These are phyloP conservation scores for Candida nemodendra DNA, from an alignment of 805 yeast genomes.

Conservation along the genomic window DNA sequence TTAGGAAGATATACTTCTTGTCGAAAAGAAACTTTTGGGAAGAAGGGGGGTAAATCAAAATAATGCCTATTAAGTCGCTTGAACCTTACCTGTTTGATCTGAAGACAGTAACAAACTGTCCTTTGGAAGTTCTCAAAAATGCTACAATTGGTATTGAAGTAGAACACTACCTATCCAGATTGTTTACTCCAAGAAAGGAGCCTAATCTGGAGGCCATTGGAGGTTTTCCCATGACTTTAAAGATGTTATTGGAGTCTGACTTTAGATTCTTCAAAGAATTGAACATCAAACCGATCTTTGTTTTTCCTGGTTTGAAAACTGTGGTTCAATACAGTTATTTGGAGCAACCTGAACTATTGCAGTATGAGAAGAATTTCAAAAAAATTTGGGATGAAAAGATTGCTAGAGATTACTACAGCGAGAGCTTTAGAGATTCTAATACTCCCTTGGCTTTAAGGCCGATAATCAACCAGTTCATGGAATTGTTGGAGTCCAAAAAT, in stretches of 20 bases:
- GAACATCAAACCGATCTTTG: conserved; percentile 75
- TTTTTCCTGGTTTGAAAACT: conserved; percentile 66
- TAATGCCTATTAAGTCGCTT: conserved; percentile 48
- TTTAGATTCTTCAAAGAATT: conserved; percentile 56
- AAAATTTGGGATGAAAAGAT: conserved; percentile 45
- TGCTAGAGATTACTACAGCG: conserved; percentile 32
- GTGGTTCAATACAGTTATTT: conserved; percentile 29
- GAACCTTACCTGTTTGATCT: conserved; percentile 71
- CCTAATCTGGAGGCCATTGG: conserved; percentile 75
- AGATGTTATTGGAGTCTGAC: conserved; percentile 57
- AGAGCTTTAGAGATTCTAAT: conserved; percentile 52
- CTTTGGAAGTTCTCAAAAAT: conserved; percentile 63
- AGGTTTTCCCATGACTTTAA: conserved; percentile 69
- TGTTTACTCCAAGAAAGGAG: conserved; percentile 62
- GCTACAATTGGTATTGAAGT: conserved; percentile 82
- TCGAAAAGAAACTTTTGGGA: too few species aligned
- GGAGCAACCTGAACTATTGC: conserved; percentile 27
- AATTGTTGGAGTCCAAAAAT: conserved; percentile 51
- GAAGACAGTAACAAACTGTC: conserved; percentile 52
- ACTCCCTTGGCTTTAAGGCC: conserved; percentile 51
- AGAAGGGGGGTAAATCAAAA: too few species aligned
- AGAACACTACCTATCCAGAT: conserved; percentile 67
- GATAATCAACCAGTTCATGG: conserved; percentile 54
- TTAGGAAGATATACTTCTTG: too few species aligned
- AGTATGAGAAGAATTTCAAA: conserved; percentile 43